Conservation (phyloP, 805 yeast species). For the Zygoascus flipseniorum region DNA sequence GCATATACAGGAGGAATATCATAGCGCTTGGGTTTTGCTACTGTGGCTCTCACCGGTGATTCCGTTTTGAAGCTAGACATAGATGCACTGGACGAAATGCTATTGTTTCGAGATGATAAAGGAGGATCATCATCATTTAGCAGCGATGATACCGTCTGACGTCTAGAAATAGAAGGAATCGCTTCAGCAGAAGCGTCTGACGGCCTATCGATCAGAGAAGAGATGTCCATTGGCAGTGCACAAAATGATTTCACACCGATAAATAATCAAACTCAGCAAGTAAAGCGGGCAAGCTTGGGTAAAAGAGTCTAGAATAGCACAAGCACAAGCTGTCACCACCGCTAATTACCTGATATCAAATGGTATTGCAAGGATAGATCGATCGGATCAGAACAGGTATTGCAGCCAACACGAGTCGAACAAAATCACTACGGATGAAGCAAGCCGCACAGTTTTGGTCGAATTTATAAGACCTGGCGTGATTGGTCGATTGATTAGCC, state of each 20-base stretch:
- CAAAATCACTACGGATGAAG: no score
- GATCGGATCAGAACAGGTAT: no score
- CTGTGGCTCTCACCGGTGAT: neutral
- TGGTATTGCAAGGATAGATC: no score
- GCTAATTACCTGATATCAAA: no score
- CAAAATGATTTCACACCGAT: neutral
- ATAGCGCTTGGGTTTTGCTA: slow-evolving; percentile 1
- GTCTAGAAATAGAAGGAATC: slow-evolving; percentile 4
- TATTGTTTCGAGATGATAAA: neutral
- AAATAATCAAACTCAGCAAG: no score
- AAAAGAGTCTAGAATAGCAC: no score
- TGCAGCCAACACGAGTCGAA: no score
- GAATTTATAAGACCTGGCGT: no score
- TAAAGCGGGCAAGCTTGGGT: no score
- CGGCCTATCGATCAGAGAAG: slow-evolving; percentile 11
- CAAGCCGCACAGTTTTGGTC: no score
- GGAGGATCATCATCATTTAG: slow-evolving; percentile 17
- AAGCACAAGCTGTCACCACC: no score
- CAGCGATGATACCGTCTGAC: slow-evolving; percentile 19
- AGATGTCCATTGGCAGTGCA: slow-evolving; percentile 12
- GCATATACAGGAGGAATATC: slow-evolving; percentile 4
- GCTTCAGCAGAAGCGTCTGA: neutral
- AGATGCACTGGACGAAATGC: neutral
- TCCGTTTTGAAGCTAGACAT: neutral
- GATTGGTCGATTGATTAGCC: no score